Evolutionary conservation across 139 green algal species (phyloP), one percentile per base, ranked within the genome.

Genomic region (Closterium sp.): DNA sequence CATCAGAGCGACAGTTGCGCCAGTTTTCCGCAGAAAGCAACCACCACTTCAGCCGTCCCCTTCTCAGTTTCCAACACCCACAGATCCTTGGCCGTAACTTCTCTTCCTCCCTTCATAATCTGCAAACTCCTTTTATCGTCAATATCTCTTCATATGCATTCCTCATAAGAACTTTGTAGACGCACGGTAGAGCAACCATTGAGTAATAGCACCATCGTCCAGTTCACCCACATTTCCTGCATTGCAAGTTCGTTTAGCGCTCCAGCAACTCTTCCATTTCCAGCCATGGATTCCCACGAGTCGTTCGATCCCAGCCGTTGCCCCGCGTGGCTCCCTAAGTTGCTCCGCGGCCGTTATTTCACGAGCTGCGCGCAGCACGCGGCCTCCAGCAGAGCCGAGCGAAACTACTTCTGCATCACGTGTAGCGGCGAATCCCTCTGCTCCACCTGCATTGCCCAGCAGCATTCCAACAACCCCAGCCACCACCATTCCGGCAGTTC

Each of bases 351-450:
- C 35, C 28, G 33, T 21, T 94, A 92, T 91, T 94, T 94, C 69
- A 25, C n/a, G 43, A 33, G 55, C 36, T 94, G 92, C 84, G 7
- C 88, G 28, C 31, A 87, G 23, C 38, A 92, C 69, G 76, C 88
- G 5, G 43, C 9, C 4, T 5, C 35, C 2, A 32, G 33, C n/a
- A 95, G 95, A 81, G 88, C 84, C 84, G 93, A 95, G 89, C 32
- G 35, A 8, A 95, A 91, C 84, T 84, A 94, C 30, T 95, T 95
- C 85, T 95, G 88, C 92, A 9, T 94, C 34, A 25, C 69, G 34
- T 91, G 93, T 66, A 33, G 34, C 31, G 88, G 81, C 84, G 64
- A 64, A 69, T 28, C 76, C 6, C 85, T 93, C n/a, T 95, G 92
- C 92, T 28, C 30, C 84, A 8, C 36, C 83, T 95, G 93, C 90